These are phyloP conservation scores for Boletus subcaerulescens DNA, from an alignment of 768 basidiomycete genomes.

Conservation along the genomic window DNA sequence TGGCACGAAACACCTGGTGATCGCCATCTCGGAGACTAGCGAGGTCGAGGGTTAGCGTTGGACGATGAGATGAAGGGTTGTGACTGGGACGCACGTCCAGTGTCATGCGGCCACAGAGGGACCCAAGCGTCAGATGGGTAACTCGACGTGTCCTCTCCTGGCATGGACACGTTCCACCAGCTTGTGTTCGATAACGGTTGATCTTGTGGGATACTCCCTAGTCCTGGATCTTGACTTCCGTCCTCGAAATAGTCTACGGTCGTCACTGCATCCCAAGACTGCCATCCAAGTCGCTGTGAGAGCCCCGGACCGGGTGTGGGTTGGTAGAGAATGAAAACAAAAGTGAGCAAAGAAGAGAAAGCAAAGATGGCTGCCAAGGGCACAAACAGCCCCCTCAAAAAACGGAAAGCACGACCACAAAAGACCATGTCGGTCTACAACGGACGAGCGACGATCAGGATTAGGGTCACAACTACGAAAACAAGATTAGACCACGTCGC, in stretches of 20 bases:
- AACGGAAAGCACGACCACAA: slow-evolving; percentile 46
- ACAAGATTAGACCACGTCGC: too few relatives aligned
- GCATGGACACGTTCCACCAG: slow-evolving; percentile 19
- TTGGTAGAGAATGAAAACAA: slow-evolving; percentile 79
- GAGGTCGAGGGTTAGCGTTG: not conserved
- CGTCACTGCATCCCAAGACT: slow-evolving; percentile 73
- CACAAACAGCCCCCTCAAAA: slow-evolving; percentile 50
- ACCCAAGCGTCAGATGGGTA: slow-evolving; percentile 61
- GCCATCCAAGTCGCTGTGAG: slow-evolving; percentile 80
- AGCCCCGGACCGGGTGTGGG: slow-evolving; percentile 70
- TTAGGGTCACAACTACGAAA: too few relatives aligned
- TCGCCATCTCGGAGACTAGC: slow-evolving; percentile 76
- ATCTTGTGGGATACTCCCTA: slow-evolving; percentile 1
- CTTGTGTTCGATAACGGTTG: slow-evolving; percentile 5
- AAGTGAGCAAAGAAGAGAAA: slow-evolving; percentile 71
- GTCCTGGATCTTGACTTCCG: not conserved
- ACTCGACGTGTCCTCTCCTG: slow-evolving; percentile 54
- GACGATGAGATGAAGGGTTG: not conserved
- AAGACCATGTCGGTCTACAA: too few relatives aligned
- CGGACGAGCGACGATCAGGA: too few relatives aligned
- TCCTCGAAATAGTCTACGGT: slow-evolving; percentile 17
- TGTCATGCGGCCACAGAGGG: slow-evolving; percentile 29
- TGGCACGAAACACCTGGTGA: slow-evolving; percentile 64
- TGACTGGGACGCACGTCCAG: slow-evolving; percentile 21
- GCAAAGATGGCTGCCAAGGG: slow-evolving; percentile 60